These are phyloP conservation scores for Petrea volubilis DNA, from an alignment of 257 asterid genomes.

Conservation along the genomic window DNA sequence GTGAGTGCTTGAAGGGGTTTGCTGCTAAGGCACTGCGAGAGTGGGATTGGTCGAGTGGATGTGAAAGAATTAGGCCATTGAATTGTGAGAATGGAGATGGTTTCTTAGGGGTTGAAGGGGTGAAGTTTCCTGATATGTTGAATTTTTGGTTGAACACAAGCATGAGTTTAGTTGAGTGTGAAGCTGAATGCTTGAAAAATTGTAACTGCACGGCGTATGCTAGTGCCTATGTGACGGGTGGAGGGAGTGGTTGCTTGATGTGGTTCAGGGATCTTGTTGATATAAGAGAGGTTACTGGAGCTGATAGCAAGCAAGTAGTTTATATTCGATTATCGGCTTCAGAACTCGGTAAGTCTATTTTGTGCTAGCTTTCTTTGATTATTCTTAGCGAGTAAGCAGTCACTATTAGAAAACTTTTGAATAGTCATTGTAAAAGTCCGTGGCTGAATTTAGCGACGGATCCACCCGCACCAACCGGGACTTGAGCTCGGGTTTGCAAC, in stretches of 20 bases:
- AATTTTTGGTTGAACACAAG: slow-evolving; percentile 16
- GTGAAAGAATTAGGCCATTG: slow-evolving; percentile 8
- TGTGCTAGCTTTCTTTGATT: background rate
- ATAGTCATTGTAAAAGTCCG: too few species aligned
- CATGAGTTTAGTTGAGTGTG: slow-evolving; percentile 30
- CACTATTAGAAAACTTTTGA: too few species aligned
- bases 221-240: background rate
- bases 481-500: too few species aligned
- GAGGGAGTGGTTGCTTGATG: slow-evolving; percentile 13
- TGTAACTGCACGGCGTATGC: slow-evolving; percentile 9
- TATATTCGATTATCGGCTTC: background rate
- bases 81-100: slow-evolving; percentile 1
- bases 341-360: background rate
- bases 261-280: slow-evolving; percentile 18
- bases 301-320: background rate
- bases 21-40: background rate
- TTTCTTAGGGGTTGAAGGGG: slow-evolving; percentile 1
- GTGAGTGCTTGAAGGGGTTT: slow-evolving; percentile 31
- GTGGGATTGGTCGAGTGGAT: slow-evolving; percentile 26
- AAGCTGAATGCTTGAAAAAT: slow-evolving; percentile 18
- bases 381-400: too few species aligned
- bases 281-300: background rate
- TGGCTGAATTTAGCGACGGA: too few species aligned
- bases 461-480: background rate
- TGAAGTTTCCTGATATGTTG: slow-evolving; percentile 30